Evolutionary conservation across 768 basidiomycete genomes (phyloP).

Genomic region (Boletellus ananas): DNA sequence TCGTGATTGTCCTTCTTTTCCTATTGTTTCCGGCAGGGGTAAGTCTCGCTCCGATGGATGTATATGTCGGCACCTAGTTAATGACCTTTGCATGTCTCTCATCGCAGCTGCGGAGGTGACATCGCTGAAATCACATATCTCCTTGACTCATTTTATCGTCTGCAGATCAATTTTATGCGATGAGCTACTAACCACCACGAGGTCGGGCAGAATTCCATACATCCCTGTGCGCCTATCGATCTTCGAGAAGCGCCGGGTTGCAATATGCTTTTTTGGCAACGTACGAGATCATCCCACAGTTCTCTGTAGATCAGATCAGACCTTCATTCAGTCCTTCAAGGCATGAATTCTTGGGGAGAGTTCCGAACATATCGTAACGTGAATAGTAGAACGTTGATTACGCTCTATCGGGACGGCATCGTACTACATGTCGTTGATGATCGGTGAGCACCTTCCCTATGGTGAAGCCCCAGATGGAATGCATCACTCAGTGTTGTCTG

Average conservation of each 20-base stretch:
- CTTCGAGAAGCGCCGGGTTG: constrained; percentile 12
- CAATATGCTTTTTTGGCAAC: constrained; percentile 15
- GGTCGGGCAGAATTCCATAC: constrained; percentile 16
- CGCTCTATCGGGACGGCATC: constrained; percentile 27
- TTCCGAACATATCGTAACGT: constrained; percentile 21
- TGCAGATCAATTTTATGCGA: neutral
- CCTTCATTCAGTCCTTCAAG: constrained; percentile 19
- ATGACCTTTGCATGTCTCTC: neutral
- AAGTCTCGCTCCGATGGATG: neutral
- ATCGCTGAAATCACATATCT: constrained; percentile 2
- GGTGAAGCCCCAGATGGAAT: neutral
- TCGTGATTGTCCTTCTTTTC: constrained; percentile 9
- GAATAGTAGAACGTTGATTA: constrained; percentile 16
- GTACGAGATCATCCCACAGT: constrained; percentile 14
- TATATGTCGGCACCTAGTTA: neutral
- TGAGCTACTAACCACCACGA: neutral
- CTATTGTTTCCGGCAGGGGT: constrained; percentile 19
- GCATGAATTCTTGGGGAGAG: constrained; percentile 23
- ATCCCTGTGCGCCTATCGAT: constrained; percentile 13
- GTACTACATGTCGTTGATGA: constrained; percentile 24
- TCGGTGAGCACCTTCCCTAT: constrained; percentile 7
- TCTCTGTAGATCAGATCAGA: neutral
- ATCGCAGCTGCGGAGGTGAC: constrained; percentile 13
- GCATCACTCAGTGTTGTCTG: constrained; percentile 10
- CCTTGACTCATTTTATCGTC: constrained; percentile 21